These are phyloP conservation scores for Naganishia onofrii DNA, from an alignment of 768 basidiomycete species.

Conservation along the genomic window DNA sequence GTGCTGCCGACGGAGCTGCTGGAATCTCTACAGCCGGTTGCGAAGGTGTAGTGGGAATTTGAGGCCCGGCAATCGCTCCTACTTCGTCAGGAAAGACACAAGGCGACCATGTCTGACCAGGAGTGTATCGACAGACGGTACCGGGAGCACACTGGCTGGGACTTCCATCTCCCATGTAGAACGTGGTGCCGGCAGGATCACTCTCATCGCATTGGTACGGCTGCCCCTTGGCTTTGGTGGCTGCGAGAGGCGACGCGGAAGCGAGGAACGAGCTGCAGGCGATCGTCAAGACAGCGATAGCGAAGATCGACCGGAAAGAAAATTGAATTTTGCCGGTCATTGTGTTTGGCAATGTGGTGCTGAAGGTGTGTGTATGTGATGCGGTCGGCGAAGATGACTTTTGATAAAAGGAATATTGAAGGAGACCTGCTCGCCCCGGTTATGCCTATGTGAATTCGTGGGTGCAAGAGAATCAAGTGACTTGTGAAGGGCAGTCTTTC, in stretches of 20 bases:
- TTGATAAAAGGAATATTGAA: neutral
- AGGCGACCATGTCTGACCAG: neutral
- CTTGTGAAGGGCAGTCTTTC: neutral
- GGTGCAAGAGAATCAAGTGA: neutral
- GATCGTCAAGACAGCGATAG: neutral
- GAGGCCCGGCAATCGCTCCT: neutral
- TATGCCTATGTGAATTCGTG: neutral
- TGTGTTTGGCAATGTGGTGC: neutral
- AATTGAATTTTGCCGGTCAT: neutral
- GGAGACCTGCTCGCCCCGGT: neutral
- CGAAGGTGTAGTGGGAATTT: neutral
- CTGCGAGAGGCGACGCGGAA: neutral
- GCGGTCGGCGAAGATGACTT: neutral
- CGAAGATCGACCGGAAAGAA: neutral
- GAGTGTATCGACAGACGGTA: neutral
- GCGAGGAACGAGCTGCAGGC: neutral
- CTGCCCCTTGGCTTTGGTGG: neutral
- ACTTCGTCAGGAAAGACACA: neutral
- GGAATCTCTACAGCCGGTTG: neutral
- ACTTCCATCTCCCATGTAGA: neutral
- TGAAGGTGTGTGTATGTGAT: neutral
- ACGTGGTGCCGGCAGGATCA: neutral
- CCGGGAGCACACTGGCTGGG: neutral
- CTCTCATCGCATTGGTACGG: neutral
- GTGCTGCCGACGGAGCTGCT: neutral